A percentile compares a stretch with the other conserved stretches of the same genome.
Evolutionary conservation across 78 protist genomes (phyloP).

Genomic region (Dictyostelium firmibasis): DNA sequence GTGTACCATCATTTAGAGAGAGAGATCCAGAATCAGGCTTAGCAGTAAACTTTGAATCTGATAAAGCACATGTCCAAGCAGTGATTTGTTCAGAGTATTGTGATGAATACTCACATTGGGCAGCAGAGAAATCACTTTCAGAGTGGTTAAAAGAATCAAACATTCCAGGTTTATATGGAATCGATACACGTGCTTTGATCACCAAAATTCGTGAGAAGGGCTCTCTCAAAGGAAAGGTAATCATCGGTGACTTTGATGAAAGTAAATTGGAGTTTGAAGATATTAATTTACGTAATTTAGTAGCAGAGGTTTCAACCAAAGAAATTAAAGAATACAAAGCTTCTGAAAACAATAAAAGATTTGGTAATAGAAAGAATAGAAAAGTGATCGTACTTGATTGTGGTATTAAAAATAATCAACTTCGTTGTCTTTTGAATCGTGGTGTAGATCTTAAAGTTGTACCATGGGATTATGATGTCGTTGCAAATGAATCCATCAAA

Average conservation of each 20-base stretch:
- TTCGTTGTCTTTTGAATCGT: constrained; percentile 90
- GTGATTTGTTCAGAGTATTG: constrained; percentile 91
- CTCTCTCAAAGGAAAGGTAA: constrained; percentile 92
- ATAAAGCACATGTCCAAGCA: constrained; percentile 86
- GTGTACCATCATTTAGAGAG: constrained; percentile 88
- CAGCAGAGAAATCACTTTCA: constrained; percentile 87
- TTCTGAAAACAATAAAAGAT: neutral
- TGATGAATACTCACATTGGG: constrained; percentile 95
- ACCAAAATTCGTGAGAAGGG: constrained; percentile 93
- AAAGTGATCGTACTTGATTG: constrained; percentile 94
- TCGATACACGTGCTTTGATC: constrained; percentile 97
- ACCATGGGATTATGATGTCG: constrained; percentile 96
- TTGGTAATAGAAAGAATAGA: constrained; percentile 29
- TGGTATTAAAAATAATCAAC: constrained; percentile 94
- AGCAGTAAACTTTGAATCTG: constrained; percentile 89
- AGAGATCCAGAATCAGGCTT: constrained; percentile 82
- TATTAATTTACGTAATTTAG: constrained; percentile 38
- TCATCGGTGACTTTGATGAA: constrained; percentile 78
- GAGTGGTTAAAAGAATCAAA: constrained; percentile 90
- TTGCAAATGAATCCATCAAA: constrained; percentile 16
- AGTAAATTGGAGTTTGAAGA: constrained; percentile 87
- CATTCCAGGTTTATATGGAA: constrained; percentile 94
- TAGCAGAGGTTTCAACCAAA: constrained; percentile 82
- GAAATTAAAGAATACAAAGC: constrained; percentile 22
- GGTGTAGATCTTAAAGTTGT: constrained; percentile 94